These are phyloP conservation scores for Salvia rosmarinus DNA, from an alignment of 257 asterid genomes.

Conservation along the genomic window DNA sequence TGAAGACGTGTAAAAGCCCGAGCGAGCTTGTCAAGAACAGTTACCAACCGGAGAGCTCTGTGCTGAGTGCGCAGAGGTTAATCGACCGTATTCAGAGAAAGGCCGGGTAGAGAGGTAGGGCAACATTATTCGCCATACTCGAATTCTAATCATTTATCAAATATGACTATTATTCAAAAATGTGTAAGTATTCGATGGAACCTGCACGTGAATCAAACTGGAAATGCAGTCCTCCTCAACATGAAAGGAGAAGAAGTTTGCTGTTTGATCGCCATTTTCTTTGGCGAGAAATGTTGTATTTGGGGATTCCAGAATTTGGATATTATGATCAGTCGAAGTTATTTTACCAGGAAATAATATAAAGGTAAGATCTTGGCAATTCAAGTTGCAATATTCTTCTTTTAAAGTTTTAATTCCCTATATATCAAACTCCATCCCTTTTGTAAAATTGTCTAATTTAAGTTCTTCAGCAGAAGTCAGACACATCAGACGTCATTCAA, in stretches of 20 bases:
- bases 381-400: conserved; percentile 6
- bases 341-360: neutral
- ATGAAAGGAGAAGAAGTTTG: neutral
- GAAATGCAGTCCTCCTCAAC: neutral
- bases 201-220: conserved; percentile 18
- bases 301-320: neutral
- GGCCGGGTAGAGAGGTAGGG: conserved; percentile 25
- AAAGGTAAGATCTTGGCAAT: neutral
- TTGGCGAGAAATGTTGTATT: neutral
- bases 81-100: conserved; percentile 42
- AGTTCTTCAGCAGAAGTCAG: neutral
- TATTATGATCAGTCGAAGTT: neutral
- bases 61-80: conserved; percentile 44
- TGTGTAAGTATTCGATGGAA: neutral
- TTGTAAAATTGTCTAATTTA: neutral
- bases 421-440: neutral
- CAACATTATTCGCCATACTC: neutral
- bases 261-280: neutral
- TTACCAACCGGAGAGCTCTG: conserved; percentile 41
- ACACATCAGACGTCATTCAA: neutral
- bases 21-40: conserved; percentile 57
- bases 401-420: conserved; percentile 4
- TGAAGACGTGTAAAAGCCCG: conserved; percentile 60
- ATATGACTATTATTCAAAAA: neutral
- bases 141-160: conserved; percentile 16